Base-by-base conservation (phyloP, 768 basidiomycete species). In the Leccinum arenicola region DNA sequence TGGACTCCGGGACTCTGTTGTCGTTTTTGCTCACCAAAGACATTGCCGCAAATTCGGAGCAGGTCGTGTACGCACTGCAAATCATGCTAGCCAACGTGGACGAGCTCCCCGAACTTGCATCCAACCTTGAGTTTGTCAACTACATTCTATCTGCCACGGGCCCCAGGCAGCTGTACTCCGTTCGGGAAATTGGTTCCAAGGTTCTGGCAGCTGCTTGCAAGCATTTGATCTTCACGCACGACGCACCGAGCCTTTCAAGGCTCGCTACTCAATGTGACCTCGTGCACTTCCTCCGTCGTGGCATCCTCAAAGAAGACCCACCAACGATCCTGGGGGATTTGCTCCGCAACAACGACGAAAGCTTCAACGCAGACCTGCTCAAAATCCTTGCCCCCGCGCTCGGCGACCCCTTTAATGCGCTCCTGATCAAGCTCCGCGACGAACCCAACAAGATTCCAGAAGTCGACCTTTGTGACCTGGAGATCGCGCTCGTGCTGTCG, bases 401-500 rank as follows among this genome's bases (percentile, higher is more conserved):
- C 10, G 43, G 50, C 23, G 55, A 52, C 25, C 59, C 59, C 7
- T 58, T 57, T 14, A 40, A 52, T n/a, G 4, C 45, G 6, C 55
- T 60, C 5, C 9, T 48, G n/a, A 23, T 19, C 25, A 60, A 60
- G n/a, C 51, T 60, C 21, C 50, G 19, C 19, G 51, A 52, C 10
- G 55, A 60, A 7, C 50, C 50, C 2, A 33, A 47, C 15, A 52
- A 48, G 36, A 52, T 60, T n/a, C 55, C 59, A 4, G 59, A 60
- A 25, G 8, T 2, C 29, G 55, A 60, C 11, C 50, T 57, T 21
- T 51, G 45, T 3, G 55, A 57, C 25, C n/a, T 57, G 11, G 59
- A 60, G 27, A 60, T 60, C 14, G 52, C 51, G 43, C 19, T 58
- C 21, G 55, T 56, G 3, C 50, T 60, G 14, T 52, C 59, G 14